A percentile compares a stretch with the other conserved stretches of the same genome.
phyloP scores from a whole-genome alignment of 257 asterid genomes.

The Scutellaria barbata region DNA sequence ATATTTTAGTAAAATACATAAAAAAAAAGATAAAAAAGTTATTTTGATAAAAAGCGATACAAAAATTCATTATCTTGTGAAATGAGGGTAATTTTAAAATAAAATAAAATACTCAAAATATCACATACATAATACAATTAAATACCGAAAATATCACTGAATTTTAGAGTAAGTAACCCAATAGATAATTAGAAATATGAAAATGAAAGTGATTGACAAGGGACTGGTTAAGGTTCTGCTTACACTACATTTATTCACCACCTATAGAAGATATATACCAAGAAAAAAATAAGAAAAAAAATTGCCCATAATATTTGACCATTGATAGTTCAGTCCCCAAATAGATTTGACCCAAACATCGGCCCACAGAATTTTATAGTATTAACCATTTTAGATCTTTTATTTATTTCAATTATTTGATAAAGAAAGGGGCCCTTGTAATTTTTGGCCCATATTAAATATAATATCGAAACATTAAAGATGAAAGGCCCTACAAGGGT shows the following conservation, averaged over 20 bases:
- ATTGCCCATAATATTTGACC: conserved; percentile 4
- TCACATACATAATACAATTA: conserved; percentile 4
- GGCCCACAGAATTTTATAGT: conserved; percentile 20
- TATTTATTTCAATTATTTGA: too few relatives aligned
- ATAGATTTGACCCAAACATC: background rate
- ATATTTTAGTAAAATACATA: too few relatives aligned
- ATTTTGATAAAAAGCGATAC: too few relatives aligned
- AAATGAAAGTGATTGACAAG: conserved; percentile 32
- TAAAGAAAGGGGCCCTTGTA: too few relatives aligned
- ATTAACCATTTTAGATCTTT: too few relatives aligned
- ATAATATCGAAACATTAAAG: too few relatives aligned
- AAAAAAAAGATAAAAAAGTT: too few relatives aligned
- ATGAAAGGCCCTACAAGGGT: too few relatives aligned
- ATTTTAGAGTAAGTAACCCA: background rate
- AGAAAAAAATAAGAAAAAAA: background rate
- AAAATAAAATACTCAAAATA: too few relatives aligned
- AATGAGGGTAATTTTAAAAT: too few relatives aligned
- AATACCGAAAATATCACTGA: background rate
- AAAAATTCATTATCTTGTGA: too few relatives aligned
- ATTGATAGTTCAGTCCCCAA: background rate
- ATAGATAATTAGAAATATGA: background rate
- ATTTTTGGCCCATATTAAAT: too few relatives aligned
- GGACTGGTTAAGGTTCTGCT: background rate
- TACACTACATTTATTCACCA: background rate
- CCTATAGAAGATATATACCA: background rate